Conservation (phyloP, 2,329 filamentous ascomycete species). For the Fragosphaeria purpurea region DNA sequence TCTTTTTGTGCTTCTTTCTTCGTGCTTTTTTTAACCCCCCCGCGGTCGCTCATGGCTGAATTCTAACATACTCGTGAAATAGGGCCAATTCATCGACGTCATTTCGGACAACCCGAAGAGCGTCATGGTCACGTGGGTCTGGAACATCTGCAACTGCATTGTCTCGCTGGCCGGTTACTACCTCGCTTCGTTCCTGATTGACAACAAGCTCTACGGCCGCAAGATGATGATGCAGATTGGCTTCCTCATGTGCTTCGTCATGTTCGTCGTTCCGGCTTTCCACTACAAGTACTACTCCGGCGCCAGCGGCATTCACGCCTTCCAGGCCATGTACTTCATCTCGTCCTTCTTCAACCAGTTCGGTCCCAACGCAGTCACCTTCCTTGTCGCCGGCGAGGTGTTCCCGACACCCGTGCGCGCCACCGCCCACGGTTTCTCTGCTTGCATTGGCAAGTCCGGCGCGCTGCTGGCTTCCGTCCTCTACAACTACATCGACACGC, state of each 20-base stretch:
- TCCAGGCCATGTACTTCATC: constrained; percentile 97
- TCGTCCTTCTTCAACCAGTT: constrained; percentile 99
- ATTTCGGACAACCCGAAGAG: constrained; percentile 30
- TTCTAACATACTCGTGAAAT: too few relatives aligned
- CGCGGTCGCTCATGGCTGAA: too few relatives aligned
- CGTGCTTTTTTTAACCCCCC: too few relatives aligned
- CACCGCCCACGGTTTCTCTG: constrained; percentile 90
- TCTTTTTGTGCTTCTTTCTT: too few relatives aligned
- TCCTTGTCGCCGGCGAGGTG: constrained; percentile 93
- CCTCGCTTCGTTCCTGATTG: constrained; percentile 75
- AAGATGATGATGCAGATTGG: constrained; percentile 95
- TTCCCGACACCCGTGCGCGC: constrained; percentile 90
- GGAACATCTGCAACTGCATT: constrained; percentile 84
- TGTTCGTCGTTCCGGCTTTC: constrained; percentile 88
- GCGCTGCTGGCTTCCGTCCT: constrained; percentile 78
- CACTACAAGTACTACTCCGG: constrained; percentile 74
- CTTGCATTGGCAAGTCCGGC: constrained; percentile 79
- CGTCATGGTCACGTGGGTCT: constrained; percentile 80
- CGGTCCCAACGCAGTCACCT: constrained; percentile 90
- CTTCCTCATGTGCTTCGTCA: constrained; percentile 85
- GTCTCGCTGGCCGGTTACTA: constrained; percentile 87
- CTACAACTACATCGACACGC: constrained; percentile 87
- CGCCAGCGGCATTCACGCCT: constrained; percentile 63
- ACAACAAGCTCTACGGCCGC: constrained; percentile 93
- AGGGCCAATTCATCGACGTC: constrained; percentile 14